phyloP scores from a whole-genome alignment of 345 rosid species.

The Linum tenue region DNA sequence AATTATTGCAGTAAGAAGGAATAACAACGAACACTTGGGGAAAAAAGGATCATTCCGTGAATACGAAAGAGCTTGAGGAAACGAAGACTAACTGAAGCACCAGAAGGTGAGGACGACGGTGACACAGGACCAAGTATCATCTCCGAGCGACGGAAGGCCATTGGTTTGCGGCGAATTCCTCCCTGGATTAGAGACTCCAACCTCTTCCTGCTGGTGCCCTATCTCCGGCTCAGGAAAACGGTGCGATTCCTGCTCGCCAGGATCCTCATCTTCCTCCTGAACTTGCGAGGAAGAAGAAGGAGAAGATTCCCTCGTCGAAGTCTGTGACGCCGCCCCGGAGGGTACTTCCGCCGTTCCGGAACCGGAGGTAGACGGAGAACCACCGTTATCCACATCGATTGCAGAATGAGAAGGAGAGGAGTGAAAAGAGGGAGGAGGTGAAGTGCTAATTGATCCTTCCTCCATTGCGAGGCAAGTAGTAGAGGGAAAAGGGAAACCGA shows the following conservation, averaged over 20 bases:
- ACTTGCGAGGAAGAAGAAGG: constrained; percentile 3
- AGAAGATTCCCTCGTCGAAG: neutral
- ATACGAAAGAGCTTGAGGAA: neutral
- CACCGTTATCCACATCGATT: neutral
- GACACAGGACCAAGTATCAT: constrained; percentile 83
- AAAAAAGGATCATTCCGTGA: neutral
- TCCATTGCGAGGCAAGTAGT: neutral
- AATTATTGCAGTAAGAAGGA: neutral
- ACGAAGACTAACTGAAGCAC: constrained; percentile 56
- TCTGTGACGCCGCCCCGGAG: neutral
- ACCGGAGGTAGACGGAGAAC: neutral
- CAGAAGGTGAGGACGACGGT: constrained; percentile 81
- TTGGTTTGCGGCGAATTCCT: constrained; percentile 24
- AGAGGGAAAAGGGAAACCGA: neutral
- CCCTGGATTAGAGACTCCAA: constrained; percentile 22
- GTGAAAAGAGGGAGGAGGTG: neutral
- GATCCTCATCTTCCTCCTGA: constrained; percentile 4
- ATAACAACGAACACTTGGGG: neutral
- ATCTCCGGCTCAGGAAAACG: constrained; percentile 24
- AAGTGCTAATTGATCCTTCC: neutral
- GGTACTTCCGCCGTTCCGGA: neutral
- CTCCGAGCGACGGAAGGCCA: constrained; percentile 37
- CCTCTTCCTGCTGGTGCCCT: constrained; percentile 15
- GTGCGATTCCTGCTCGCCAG: neutral
- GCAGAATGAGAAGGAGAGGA: neutral